These are phyloP conservation scores for Forsythia suspensa DNA, from an alignment of 257 asterid genomes.

Conservation along the genomic window DNA sequence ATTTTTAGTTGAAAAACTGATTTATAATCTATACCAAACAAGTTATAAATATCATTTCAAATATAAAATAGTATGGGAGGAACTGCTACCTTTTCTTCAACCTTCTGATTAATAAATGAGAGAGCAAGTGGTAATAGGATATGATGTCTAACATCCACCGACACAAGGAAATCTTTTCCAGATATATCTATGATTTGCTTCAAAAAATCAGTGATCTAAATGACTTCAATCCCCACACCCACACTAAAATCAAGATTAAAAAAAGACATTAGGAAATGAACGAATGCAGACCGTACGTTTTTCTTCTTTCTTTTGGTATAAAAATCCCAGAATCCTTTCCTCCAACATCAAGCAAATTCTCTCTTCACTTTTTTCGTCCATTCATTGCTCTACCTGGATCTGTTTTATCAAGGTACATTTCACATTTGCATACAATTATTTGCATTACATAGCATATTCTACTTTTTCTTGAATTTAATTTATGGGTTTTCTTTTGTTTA, in stretches of 20 bases:
- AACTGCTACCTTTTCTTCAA: no score
- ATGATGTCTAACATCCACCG: background rate
- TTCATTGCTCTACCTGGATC: constrained; percentile 22
- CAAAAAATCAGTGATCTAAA: background rate
- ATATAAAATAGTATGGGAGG: no score
- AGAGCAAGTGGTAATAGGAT: no score
- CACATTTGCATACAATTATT: background rate
- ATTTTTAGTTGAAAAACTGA: no score
- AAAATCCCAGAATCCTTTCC: constrained; percentile 1
- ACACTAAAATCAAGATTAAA: background rate
- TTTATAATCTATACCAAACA: no score
- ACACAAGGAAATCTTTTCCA: background rate
- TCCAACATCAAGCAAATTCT: background rate
- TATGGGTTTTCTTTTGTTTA: background rate
- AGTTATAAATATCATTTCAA: no score
- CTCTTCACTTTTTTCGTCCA: background rate
- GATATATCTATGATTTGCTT: background rate
- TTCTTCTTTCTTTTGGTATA: background rate
- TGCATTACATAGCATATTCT: background rate
- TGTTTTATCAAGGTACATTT: constrained; percentile 25
- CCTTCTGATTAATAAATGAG: no score
- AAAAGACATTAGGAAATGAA: background rate
- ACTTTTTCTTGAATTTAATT: constrained; percentile 7
- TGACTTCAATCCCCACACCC: background rate
- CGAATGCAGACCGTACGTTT: no score